Evolutionary conservation across 1,139 yeast genomes (phyloP).

Genomic region (Kodamaea sp.): DNA sequence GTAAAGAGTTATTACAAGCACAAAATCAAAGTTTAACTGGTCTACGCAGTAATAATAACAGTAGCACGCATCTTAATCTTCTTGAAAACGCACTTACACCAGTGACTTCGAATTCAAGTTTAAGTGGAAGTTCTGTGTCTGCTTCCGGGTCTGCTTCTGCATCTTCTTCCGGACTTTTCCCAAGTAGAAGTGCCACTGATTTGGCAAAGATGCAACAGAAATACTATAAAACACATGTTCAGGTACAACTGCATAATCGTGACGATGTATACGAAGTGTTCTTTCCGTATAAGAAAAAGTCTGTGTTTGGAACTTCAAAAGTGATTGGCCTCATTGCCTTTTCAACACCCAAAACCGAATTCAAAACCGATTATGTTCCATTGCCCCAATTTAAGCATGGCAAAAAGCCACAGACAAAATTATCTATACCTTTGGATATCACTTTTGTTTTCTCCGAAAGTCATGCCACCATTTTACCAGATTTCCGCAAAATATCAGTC

Average conservation of each 20-base stretch:
- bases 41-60: not conserved
- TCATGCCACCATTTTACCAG: slow-evolving; percentile 22
- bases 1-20: slow-evolving; percentile 17
- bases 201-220: slow-evolving; percentile 31
- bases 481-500: slow-evolving; percentile 27
- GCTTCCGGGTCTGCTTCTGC: not conserved
- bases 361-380: slow-evolving; percentile 23
- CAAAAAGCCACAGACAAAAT: slow-evolving; percentile 12
- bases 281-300: slow-evolving; percentile 30
- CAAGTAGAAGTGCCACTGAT: slow-evolving; percentile 22
- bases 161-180: slow-evolving; percentile 7
- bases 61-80: not conserved
- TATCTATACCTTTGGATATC: slow-evolving; percentile 28
- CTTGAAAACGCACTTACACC: not conserved
- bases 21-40: slow-evolving; percentile 1
- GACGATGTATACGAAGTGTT: slow-evolving; percentile 28
- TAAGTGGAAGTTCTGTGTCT: not conserved
- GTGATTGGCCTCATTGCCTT: slow-evolving; percentile 32
- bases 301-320: slow-evolving; percentile 30
- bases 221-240: slow-evolving; percentile 22
- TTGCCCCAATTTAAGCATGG: slow-evolving; percentile 11
- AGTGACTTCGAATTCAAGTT: not conserved
- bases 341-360: slow-evolving; percentile 30
- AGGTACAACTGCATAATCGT: slow-evolving; percentile 1
- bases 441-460: slow-evolving; percentile 23